phyloP scores from a whole-genome alignment of 768 basidiomycete genomes.

The Naganishia vaughanmartiniae region DNA sequence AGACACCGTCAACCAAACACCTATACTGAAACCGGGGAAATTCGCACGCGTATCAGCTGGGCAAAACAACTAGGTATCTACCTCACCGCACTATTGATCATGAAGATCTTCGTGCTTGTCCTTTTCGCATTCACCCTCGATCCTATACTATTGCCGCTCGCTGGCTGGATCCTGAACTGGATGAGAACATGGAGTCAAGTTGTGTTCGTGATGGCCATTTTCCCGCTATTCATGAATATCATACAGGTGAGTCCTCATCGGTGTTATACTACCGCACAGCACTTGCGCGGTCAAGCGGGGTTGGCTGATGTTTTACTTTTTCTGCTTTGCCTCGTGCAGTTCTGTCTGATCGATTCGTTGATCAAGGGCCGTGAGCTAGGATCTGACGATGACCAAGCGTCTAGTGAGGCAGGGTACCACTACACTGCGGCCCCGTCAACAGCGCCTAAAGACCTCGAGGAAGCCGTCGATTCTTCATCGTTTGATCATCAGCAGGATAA shows the following conservation, averaged over 20 bases:
- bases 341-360: constrained; percentile 78
- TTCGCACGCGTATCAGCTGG: neutral
- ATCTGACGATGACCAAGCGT: neutral
- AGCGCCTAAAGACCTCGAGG: constrained; percentile 14
- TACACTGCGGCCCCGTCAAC: constrained; percentile 9
- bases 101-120: constrained; percentile 86
- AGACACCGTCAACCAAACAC: neutral
- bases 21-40: too few relatives aligned
- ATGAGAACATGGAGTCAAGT: constrained; percentile 52
- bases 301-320: neutral
- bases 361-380: constrained; percentile 40
- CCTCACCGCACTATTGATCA: constrained; percentile 70
- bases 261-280: neutral
- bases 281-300: neutral
- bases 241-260: constrained; percentile 30
- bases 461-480: neutral
- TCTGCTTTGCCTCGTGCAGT: constrained; percentile 61
- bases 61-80: constrained; percentile 65
- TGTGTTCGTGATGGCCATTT: constrained; percentile 73
- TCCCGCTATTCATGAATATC: constrained; percentile 60
- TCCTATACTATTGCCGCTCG: constrained; percentile 68
- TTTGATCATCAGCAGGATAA: too few relatives aligned
- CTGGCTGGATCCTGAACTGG: constrained; percentile 85
- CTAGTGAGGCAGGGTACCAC: neutral
- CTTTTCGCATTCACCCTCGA: constrained; percentile 63